Evolutionary conservation across 148 eudicot species (phyloP).

Genomic region (Chenopodium album): DNA sequence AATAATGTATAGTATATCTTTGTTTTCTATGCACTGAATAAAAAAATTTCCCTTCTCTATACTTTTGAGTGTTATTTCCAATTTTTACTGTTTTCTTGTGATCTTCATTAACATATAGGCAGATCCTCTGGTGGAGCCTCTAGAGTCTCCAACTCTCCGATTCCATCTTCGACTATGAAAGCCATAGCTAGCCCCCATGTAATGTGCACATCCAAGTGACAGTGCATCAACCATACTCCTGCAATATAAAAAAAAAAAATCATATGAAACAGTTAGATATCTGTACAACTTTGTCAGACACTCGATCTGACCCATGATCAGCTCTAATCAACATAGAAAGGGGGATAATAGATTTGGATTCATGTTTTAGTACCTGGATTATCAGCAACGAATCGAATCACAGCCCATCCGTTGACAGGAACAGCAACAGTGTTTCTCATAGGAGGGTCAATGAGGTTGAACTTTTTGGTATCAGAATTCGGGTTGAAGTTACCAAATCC

Average conservation of each 20-base stretch:
- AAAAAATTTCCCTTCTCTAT: constrained; percentile 3
- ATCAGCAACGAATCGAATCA: constrained; percentile 86
- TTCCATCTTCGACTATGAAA: constrained; percentile 66
- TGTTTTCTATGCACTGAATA: constrained; percentile 15
- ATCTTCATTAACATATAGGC: constrained; percentile 48
- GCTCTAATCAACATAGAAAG: neutral
- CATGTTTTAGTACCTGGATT: constrained; percentile 65
- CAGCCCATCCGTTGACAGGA: constrained; percentile 86
- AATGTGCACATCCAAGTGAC: constrained; percentile 87
- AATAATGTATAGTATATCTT: neutral
- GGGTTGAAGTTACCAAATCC: constrained; percentile 86
- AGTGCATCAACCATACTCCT: constrained; percentile 87
- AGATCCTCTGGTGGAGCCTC: constrained; percentile 60
- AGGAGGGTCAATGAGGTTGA: constrained; percentile 92
- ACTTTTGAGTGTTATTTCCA: constrained; percentile 23
- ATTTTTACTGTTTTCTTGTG: neutral
- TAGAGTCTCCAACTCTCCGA: constrained; percentile 50
- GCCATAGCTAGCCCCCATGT: constrained; percentile 80
- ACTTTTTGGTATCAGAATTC: constrained; percentile 47
- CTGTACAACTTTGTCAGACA: too few species aligned
- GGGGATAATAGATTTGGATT: neutral
- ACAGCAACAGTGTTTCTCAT: constrained; percentile 79
- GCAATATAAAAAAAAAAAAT: constrained; percentile 5
- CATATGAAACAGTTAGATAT: neutral
- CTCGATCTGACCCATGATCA: neutral